Percentiles rank a stretch among this genome's conserved stretches.
phyloP scores from a whole-genome alignment of 345 rosid genomes.

The Raphanus raphanistrum region DNA sequence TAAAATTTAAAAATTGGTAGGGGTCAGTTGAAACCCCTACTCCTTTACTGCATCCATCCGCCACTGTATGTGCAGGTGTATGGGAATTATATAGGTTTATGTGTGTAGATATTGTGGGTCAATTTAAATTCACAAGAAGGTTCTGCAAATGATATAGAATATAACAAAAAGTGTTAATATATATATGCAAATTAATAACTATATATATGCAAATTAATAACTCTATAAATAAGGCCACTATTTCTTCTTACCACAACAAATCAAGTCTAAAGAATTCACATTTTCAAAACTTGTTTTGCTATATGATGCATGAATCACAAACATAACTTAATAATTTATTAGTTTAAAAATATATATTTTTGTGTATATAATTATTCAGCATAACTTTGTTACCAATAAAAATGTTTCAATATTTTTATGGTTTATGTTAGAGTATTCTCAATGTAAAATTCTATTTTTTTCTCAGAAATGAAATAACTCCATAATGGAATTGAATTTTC shows the following conservation, averaged over 20 bases:
- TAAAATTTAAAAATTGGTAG: no score
- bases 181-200: background rate
- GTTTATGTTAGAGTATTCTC: no score
- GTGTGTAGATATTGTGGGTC: conserved; percentile 32
- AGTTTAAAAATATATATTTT: background rate
- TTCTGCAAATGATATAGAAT: conserved; percentile 17
- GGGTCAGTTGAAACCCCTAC: no score
- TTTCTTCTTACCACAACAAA: background rate
- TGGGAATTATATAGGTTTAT: conserved; percentile 24
- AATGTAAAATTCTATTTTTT: no score
- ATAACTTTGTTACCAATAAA: background rate
- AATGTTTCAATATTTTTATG: background rate
- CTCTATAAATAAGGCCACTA: background rate
- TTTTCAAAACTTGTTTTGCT: background rate
- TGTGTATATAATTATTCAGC: background rate
- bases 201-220: background rate
- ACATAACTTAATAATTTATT: background rate
- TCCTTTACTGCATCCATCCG: background rate
- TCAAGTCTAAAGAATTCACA: background rate
- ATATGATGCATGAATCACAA: background rate
- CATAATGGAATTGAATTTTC: no score
- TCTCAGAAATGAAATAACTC: no score
- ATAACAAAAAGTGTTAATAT: background rate
- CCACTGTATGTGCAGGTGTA: conserved; percentile 24
- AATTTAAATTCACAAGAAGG: conserved; percentile 23